phyloP scores from a whole-genome alignment of 495 filamentous ascomycete genomes.

The Daldinia loculata region DNA sequence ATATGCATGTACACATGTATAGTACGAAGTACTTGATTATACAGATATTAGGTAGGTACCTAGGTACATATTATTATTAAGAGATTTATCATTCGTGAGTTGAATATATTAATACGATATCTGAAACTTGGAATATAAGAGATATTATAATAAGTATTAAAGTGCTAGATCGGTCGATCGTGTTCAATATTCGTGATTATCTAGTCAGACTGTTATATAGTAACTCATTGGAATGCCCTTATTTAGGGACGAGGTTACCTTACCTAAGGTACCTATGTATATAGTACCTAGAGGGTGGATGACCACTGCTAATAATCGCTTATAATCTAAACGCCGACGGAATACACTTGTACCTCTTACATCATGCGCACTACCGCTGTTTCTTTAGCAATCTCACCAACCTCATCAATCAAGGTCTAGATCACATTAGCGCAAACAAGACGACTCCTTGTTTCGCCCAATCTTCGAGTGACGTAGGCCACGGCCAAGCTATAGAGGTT shows the following conservation, averaged over 20 bases:
- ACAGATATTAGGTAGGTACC: too few relatives aligned
- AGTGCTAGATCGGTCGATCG: neutral
- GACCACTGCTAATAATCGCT: neutral
- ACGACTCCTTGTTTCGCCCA: slow-evolving; percentile 20
- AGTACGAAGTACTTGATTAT: neutral
- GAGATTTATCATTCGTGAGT: neutral
- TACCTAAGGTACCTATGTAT: too few relatives aligned
- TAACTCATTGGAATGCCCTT: neutral
- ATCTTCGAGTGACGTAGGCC: slow-evolving; percentile 34
- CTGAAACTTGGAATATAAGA: neutral
- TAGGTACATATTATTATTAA: neutral
- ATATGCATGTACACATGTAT: neutral
- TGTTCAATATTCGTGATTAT: neutral
- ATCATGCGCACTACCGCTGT: neutral
- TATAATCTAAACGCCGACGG: slow-evolving; percentile 1
- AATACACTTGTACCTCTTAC: neutral
- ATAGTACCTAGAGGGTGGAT: too few relatives aligned
- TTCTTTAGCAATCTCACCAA: neutral
- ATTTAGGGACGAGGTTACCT: too few relatives aligned
- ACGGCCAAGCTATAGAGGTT: slow-evolving; percentile 10
- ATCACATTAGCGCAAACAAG: slow-evolving; percentile 5
- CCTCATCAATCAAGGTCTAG: neutral
- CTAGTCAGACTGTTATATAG: too few relatives aligned
- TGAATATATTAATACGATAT: neutral
- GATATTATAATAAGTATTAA: neutral